Percentiles rank a stretch among this genome's conserved stretches.
These are phyloP conservation scores for Colletotrichum brevisporum DNA, from an alignment of 2,329 filamentous ascomycete species.

Conservation along the genomic window DNA sequence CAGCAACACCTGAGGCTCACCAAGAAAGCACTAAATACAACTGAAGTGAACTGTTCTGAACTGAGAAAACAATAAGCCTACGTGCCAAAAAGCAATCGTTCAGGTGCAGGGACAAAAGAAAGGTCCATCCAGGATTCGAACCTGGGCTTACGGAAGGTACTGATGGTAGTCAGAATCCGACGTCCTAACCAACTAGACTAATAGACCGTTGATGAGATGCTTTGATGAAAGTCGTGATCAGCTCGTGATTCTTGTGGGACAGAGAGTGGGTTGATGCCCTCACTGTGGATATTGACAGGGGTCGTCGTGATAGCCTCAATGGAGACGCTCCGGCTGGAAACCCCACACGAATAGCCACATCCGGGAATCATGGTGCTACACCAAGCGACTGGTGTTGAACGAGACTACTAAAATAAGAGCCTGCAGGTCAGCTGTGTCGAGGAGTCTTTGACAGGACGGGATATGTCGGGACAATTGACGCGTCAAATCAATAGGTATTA, in stretches of 20 bases:
- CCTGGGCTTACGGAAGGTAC: slow-evolving; percentile 6
- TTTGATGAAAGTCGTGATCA: fast-evolving
- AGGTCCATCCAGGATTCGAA: slow-evolving; percentile 14
- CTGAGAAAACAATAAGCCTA: no score
- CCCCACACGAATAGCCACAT: background rate
- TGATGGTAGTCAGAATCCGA: slow-evolving; percentile 1
- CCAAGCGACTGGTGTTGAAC: no score
- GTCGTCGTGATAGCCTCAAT: background rate
- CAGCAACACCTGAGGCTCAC: no score
- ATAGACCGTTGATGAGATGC: background rate
- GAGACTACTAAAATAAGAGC: no score
- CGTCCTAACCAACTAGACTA: slow-evolving; percentile 15
- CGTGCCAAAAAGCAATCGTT: no score
- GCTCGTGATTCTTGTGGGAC: background rate
- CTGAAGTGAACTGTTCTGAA: no score
- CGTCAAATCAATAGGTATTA: no score
- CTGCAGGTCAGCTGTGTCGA: no score
- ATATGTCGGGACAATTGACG: no score
- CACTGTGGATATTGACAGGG: background rate
- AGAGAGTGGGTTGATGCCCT: background rate
- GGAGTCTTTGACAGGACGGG: no score
- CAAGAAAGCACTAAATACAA: no score
- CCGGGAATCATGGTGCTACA: no score
- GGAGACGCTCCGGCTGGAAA: background rate
- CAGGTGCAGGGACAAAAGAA: background rate